Percentiles rank a stretch among this genome's conserved stretches.
These are phyloP conservation scores for Pisolithus sp. DNA, from an alignment of 768 basidiomycete species.

Conservation along the genomic window DNA sequence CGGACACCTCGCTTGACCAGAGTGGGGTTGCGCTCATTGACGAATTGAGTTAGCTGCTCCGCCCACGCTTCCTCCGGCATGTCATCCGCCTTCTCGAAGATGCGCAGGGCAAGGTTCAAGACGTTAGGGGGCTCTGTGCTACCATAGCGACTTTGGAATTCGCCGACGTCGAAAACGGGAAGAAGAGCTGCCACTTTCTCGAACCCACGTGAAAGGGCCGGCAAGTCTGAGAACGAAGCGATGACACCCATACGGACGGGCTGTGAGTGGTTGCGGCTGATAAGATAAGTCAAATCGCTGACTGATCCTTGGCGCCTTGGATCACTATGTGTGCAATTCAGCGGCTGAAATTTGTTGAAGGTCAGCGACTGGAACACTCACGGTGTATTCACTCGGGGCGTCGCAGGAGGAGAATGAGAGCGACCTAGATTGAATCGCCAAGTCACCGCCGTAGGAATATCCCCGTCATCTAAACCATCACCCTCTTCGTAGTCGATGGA, in stretches of 20 bases:
- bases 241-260: slow-evolving; percentile 89
- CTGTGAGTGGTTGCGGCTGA: slow-evolving; percentile 79
- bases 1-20: slow-evolving; percentile 78
- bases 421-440: slow-evolving; percentile 96
- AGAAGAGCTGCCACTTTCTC: slow-evolving; percentile 64
- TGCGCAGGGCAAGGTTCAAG: slow-evolving; percentile 86
- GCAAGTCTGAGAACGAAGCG: slow-evolving; percentile 78
- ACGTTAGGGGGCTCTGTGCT: slow-evolving; percentile 81
- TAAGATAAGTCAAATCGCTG: slow-evolving; percentile 91
- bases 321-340: slow-evolving; percentile 34
- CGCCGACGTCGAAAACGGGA: slow-evolving; percentile 64
- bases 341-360: neutral
- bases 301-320: slow-evolving; percentile 84
- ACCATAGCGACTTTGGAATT: slow-evolving; percentile 74
- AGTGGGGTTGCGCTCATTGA: slow-evolving; percentile 59
- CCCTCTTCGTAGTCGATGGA: slow-evolving; percentile 95
- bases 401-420: slow-evolving; percentile 79
- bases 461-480: slow-evolving; percentile 76
- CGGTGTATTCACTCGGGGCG: slow-evolving; percentile 53
- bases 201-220: slow-evolving; percentile 66
- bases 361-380: slow-evolving; percentile 8
- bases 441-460: slow-evolving; percentile 70
- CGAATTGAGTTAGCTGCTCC: slow-evolving; percentile 59
- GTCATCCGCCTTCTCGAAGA: slow-evolving; percentile 78
- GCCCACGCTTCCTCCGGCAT: slow-evolving; percentile 74